These are phyloP conservation scores for Rhododendron simsii DNA, from an alignment of 148 eudicot genomes.

Conservation along the genomic window DNA sequence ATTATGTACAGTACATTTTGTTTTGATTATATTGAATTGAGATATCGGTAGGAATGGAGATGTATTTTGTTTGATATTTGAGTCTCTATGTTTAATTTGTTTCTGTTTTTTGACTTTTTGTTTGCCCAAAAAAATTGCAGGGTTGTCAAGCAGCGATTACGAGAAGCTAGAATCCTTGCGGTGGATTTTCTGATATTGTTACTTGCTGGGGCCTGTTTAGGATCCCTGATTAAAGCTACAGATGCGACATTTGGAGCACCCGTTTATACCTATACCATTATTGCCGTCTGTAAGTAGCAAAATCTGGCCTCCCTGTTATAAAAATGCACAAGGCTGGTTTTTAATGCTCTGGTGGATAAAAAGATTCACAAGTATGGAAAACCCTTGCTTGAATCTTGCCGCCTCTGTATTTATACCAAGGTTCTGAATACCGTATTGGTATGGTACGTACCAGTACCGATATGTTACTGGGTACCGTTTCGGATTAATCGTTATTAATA, in stretches of 20 bases:
- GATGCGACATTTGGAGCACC: conserved; percentile 53
- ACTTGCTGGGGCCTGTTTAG: conserved; percentile 65
- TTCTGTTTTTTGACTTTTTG: neutral
- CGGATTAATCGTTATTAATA: neutral
- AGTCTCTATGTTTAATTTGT: neutral
- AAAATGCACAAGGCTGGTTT: neutral
- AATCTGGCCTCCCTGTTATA: neutral
- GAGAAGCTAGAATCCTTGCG: conserved; percentile 57
- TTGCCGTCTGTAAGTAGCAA: conserved; percentile 59
- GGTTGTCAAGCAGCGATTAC: conserved; percentile 51
- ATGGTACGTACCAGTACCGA: no score
- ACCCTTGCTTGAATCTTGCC: neutral
- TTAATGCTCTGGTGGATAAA: neutral
- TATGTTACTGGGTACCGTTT: neutral
- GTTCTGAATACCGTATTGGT: neutral
- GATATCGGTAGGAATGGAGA: neutral
- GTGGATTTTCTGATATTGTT: conserved; percentile 57
- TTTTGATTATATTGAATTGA: neutral
- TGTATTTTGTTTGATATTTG: neutral
- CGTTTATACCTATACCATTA: conserved; percentile 54
- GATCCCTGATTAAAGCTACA: conserved; percentile 42
- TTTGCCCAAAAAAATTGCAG: conserved; percentile 19
- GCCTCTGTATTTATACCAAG: neutral
- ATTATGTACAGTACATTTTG: neutral
- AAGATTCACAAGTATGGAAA: neutral